Evolutionary conservation across 176 grass and related monocot genomes (phyloP).

Genomic region (Canna indica): DNA sequence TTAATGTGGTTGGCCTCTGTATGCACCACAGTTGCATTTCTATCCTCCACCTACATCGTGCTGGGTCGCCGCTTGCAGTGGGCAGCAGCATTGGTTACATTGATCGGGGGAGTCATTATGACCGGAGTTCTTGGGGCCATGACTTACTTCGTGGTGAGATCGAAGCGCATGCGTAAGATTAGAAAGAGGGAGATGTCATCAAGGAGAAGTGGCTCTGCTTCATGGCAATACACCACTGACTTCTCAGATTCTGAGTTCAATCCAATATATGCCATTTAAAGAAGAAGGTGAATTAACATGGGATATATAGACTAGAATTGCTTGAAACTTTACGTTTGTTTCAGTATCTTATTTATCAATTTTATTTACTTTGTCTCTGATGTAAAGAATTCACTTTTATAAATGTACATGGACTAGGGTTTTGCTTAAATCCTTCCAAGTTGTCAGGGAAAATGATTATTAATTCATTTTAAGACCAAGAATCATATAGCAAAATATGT

Average conservation of each 20-base stretch:
- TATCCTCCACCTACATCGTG: slow-evolving; percentile 10
- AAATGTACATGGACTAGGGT: no score
- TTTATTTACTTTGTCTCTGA: no score
- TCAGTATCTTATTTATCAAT: no score
- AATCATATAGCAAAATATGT: no score
- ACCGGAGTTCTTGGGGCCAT: slow-evolving; percentile 7
- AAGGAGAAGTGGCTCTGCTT: neutral
- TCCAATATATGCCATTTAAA: slow-evolving; percentile 10
- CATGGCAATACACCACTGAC: neutral
- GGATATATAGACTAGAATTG: no score
- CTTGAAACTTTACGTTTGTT: no score
- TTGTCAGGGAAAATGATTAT: no score
- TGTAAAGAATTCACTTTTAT: no score
- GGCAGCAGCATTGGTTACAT: slow-evolving; percentile 1
- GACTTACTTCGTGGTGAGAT: slow-evolving; percentile 19
- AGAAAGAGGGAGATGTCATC: slow-evolving; percentile 7
- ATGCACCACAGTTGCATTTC: slow-evolving; percentile 14
- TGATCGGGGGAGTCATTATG: slow-evolving; percentile 5
- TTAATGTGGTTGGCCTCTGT: slow-evolving; percentile 18
- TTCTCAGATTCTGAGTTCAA: slow-evolving; percentile 5
- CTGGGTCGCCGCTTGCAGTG: neutral
- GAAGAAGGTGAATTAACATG: no score
- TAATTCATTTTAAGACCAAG: no score
- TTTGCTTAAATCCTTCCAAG: no score
- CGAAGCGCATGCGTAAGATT: slow-evolving; percentile 3